Conservation (phyloP, 345 rosid genomes). For the Eucalyptus shirleyi region DNA sequence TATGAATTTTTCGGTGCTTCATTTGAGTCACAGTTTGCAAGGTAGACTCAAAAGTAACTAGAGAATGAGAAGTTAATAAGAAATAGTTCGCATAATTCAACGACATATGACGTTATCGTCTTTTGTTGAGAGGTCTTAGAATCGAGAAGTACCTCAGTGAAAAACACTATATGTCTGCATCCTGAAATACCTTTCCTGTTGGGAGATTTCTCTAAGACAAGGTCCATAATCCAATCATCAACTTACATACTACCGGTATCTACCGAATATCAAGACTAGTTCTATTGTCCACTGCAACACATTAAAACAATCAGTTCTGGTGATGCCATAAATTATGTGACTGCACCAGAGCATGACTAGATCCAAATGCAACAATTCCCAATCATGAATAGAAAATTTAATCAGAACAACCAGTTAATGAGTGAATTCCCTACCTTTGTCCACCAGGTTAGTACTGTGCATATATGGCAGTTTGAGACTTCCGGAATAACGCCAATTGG, state of each 20-base stretch:
- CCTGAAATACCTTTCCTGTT: not conserved
- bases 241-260: not conserved
- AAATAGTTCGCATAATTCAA: not conserved
- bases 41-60: not conserved
- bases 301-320: not conserved
- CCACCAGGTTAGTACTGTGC: conserved; percentile 59
- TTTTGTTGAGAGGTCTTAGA: not conserved
- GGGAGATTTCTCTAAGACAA: not conserved
- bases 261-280: not conserved
- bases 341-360: not conserved
- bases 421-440: conserved; percentile 38
- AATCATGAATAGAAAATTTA: not conserved
- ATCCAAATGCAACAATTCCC: not conserved
- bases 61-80: not conserved
- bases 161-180: not conserved
- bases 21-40: not conserved
- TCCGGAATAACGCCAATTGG: conserved; percentile 70
- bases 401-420: not conserved
- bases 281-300: not conserved
- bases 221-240: not conserved
- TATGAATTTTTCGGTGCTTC: not conserved
- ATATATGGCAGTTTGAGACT: conserved; percentile 52
- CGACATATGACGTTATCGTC: too few species aligned
- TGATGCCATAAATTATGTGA: not conserved
- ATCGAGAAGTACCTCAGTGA: not conserved